Base-by-base conservation (phyloP, 352 stramenopile genomes). In the Globisporangium nodosum region DNA sequence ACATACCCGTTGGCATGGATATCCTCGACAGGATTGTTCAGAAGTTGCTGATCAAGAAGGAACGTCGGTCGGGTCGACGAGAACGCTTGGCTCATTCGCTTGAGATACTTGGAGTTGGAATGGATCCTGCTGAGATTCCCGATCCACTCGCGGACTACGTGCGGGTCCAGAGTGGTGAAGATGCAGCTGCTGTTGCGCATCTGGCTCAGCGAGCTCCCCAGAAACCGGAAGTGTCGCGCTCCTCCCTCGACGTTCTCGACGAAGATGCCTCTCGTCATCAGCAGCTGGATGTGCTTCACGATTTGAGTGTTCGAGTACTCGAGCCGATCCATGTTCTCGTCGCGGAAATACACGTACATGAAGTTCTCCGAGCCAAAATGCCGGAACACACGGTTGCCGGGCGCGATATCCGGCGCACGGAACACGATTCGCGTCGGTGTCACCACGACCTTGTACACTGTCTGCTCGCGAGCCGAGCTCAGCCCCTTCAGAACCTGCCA, bases 331-430 rank as follows among this genome's bases (percentile, higher is more conserved):
- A 78, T 81, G 42, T 87, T 88, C 59, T 92, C 83, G 58, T 92
- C 83, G 9, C 83, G 81, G 39, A 92, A 92, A 56, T 92, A 88
- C 35, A 90, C 78, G 45, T 89, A 88, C 66, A 92, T 78, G 48
- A 92, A 92, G n/a, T 92, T 80, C 13, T 81, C 60, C 0, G 83
- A 66, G 3, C 74, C 77, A 62, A 83, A 90, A 31, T 84, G 66
- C 0, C 83, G 80, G 50, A 88, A 90, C 5, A 92, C 76, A 0
- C 81, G 83, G 65, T 92, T 92, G 7, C 54, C 60, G 30, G 81
- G 73, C 0, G 81, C 76, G 46, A 69, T 43, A 37, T 78, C 66
- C 0, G 83, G 78, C 27, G 68, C 66, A 39, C 75, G 76, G 66
- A 81, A 90, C 3, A 90, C 63, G 59, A 90, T 66, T n/a, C 78